Evolutionary conservation across 2,329 filamentous ascomycete species (phyloP), one percentile per base, ranked within the genome.

Genomic region (Calonectria hongkongensis): DNA sequence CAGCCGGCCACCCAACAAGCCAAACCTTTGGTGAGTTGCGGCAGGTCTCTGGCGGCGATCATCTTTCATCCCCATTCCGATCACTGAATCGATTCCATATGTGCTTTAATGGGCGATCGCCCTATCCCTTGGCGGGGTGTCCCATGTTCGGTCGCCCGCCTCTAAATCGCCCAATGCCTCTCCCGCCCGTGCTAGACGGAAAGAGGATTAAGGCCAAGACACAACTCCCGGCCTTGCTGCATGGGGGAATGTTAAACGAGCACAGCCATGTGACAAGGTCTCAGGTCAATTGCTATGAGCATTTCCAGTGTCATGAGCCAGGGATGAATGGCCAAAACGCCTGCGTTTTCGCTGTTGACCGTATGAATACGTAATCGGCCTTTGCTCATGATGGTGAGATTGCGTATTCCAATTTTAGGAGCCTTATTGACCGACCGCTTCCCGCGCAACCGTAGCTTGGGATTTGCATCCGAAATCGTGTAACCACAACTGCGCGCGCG

Each of bases 171-270:
- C 60, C 68, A 74, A 76, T 78, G 76, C 74, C 75, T 74, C 72
- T 76, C 75, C 75, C 76, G 64, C 56, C 27, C 21, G 41, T 47
- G 48, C 78, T 76, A 79, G 71, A 73, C 70, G 67, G 27, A 71
- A 78, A 76, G 48, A 45, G 72, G 76, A 72, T 73, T 75, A 75
- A 78, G 47, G 51, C 71, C 73, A 56, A 77, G 70, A 75, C 66
- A 63, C 62, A 62, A 67, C 65, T 74, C 45, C 70, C 68, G 30
- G 68, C 67, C 74, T 75, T 79, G 73, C 78, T 77, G 54, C 41
- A 79, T 77, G 28, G 50, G 78, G 78, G 72, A 74, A 79, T 79
- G 71, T 79, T 79, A 79, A 56, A 79, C 78, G 78, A 79, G 68
- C 39, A 56, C 56, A 48, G 71, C 78, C 78, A 77, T 79, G 78